Evolutionary conservation across 106 monocot species (phyloP).

Genomic region (Phalaenopsis aphrodite): DNA sequence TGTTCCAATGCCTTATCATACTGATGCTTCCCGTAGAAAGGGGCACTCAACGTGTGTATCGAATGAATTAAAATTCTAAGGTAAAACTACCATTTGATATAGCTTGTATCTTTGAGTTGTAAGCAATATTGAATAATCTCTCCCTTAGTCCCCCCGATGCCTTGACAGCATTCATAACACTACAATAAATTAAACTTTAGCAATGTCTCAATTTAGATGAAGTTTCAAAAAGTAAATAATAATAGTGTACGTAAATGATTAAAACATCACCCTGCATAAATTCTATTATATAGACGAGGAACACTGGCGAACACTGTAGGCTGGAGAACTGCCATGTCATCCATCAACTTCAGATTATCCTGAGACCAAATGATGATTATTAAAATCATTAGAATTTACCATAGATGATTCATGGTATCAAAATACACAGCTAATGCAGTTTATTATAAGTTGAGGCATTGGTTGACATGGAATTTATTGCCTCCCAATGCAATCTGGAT

Average conservation of each 20-base stretch:
- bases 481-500: background rate
- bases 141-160: constrained; percentile 74
- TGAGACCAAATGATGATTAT: constrained; percentile 21
- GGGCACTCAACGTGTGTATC: background rate
- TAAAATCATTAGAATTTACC: background rate
- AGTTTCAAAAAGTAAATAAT: background rate
- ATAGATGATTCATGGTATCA: background rate
- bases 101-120: constrained; percentile 81
- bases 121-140: constrained; percentile 76
- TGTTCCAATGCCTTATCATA: background rate
- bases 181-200: constrained; percentile 20
- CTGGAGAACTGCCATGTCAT: constrained; percentile 75
- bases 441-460: background rate
- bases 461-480: background rate
- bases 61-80: background rate
- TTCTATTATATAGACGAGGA: constrained; percentile 90
- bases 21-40: background rate
- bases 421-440: background rate
- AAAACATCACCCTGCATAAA: constrained; percentile 77
- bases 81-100: constrained; percentile 52
- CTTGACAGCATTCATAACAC: constrained; percentile 88
- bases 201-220: background rate
- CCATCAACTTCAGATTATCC: constrained; percentile 95
- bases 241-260: background rate
- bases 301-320: constrained; percentile 91